Base-by-base conservation (phyloP, 495 filamentous ascomycete species). In the Penicillium turbatum region DNA sequence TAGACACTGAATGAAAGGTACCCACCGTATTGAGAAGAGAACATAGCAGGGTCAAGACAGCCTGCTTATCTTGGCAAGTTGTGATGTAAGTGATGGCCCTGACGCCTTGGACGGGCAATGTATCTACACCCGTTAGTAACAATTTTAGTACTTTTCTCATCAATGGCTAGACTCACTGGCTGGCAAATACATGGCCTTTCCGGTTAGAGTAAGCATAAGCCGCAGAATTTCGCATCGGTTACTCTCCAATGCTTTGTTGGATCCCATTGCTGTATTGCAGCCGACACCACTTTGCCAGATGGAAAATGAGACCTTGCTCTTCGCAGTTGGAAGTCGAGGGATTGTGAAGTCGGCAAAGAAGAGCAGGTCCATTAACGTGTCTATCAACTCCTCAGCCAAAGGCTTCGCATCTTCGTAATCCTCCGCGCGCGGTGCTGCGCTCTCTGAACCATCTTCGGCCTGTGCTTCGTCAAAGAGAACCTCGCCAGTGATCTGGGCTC, bases 261-360 rank as follows among this genome's bases (percentile, higher is more conserved):
- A 89, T 15, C 86, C 86, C 67, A 96, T 85, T 1, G 89, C 79
- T 6, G 87, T 89, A 66, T 95, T 95, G 72, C 92, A 97, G 2
- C 93, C 93, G 41, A 99, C 92, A 21, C 93, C 93, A 60, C 87
- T 97, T 69, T 97, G 90, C 93, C 93, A 99, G 60, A 99, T 97
- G 32, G 90, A 85, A 72, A 90, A 95, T 12, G 87, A 88, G 35
- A 96, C 86, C 67, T 95, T 96, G 57, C 78, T 78, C 64, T 87
- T 89, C 34, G 82, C 84, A 39, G 85, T 79, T 10, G 82, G 70
- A 4, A 76, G 70, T 40, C 73, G 66, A 0, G 92, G 91, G 7
- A 97, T 78, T 0, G 91, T 96, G 65, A 99, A 88, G 39, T 87
- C 88, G 17, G 88, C 83, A 67, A 88, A 96, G 79, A 98, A 99